These are phyloP conservation scores for Cryptosporidium canis DNA, from an alignment of 169 alveolate species.

Conservation along the genomic window DNA sequence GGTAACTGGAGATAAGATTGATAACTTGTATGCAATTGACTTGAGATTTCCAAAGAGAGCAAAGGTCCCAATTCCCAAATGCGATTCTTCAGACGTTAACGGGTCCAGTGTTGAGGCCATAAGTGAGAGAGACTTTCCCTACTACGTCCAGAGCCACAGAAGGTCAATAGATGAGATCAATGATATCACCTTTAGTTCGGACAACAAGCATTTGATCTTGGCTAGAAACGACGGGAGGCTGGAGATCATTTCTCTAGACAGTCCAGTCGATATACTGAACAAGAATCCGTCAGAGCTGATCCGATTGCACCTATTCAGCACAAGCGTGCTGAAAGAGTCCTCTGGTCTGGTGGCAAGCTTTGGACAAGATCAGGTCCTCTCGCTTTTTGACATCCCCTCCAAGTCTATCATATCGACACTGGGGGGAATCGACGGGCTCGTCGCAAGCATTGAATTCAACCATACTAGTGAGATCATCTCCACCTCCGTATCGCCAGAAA, in stretches of 20 bases:
- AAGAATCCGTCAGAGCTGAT: conserved; percentile 6
- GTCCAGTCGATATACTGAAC: not conserved
- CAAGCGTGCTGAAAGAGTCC: conserved; percentile 10
- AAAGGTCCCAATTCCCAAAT: conserved; percentile 16
- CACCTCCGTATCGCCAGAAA: conserved; percentile 33
- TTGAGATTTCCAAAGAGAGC: conserved; percentile 11
- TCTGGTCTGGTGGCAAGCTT: conserved; percentile 49
- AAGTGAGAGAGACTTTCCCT: conserved; percentile 5
- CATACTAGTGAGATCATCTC: conserved; percentile 19
- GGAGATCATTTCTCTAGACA: conserved; percentile 17
- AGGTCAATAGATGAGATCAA: conserved; percentile 47
- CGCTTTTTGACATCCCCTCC: conserved; percentile 1
- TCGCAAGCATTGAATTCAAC: conserved; percentile 34
- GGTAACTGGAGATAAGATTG: conserved; percentile 59
- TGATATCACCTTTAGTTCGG: conserved; percentile 11
- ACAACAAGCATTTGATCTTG: conserved; percentile 25
- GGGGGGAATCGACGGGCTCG: conserved; percentile 30
- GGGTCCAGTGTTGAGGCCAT: not conserved
- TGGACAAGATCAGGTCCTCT: conserved; percentile 44
- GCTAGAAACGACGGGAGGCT: conserved; percentile 67
- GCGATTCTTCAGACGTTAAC: not conserved
- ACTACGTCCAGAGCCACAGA: conserved; percentile 8
- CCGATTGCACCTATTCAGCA: conserved; percentile 31
- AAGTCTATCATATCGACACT: conserved; percentile 11
- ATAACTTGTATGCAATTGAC: conserved; percentile 33